These are phyloP conservation scores for Solanum peruvianum DNA, from an alignment of 257 asterid species.

Conservation along the genomic window DNA sequence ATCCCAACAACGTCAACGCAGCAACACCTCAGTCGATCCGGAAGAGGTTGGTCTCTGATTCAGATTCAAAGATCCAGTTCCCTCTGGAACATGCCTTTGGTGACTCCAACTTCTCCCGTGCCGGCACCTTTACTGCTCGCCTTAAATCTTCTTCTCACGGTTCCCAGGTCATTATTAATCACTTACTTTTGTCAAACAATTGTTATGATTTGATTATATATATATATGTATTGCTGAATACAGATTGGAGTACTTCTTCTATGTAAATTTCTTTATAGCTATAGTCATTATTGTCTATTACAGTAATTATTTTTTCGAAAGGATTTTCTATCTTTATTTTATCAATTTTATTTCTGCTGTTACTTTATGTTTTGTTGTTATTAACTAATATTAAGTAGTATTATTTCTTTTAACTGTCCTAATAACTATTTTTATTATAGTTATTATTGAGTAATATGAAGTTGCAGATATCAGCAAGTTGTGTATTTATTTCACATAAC, in stretches of 20 bases:
- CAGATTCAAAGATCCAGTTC: slow-evolving; percentile 76
- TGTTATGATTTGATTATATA: background rate
- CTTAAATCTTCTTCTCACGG: slow-evolving; percentile 68
- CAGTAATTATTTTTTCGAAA: too few species aligned
- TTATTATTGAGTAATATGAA: background rate
- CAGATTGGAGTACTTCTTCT: background rate
- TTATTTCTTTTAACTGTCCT: background rate
- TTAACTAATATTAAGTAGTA: background rate
- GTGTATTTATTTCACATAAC: background rate
- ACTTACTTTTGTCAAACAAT: background rate
- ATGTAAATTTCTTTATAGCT: too few species aligned
- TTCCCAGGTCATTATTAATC: slow-evolving; percentile 42
- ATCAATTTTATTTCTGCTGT: too few species aligned
- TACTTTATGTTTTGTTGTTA: background rate
- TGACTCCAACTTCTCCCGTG: slow-evolving; percentile 69
- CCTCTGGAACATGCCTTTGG: slow-evolving; percentile 86
- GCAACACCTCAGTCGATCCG: slow-evolving; percentile 33
- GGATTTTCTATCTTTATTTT: too few species aligned
- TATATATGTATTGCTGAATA: background rate
- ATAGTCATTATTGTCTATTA: too few species aligned
- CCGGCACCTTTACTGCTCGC: slow-evolving; percentile 91
- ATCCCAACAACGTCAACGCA: slow-evolving; percentile 19
- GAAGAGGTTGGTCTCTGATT: slow-evolving; percentile 42
- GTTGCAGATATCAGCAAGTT: background rate
- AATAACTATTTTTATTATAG: background rate